Conservation (phyloP, 2,329 filamentous ascomycete genomes). For the Xylariaceae sp. region DNA sequence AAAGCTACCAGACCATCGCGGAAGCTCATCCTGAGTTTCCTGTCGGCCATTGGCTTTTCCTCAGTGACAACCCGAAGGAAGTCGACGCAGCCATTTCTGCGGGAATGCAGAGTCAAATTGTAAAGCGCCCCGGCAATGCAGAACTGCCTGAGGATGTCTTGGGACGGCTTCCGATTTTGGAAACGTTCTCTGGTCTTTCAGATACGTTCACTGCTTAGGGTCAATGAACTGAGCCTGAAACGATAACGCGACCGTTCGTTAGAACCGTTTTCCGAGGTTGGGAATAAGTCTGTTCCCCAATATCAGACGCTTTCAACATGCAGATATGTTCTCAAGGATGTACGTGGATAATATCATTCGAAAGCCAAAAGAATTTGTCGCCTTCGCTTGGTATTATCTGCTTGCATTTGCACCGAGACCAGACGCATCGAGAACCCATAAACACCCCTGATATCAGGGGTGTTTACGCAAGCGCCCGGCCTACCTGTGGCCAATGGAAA, state of each 20-base stretch:
- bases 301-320: background rate
- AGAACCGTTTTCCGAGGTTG: background rate
- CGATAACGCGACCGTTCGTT: slow-evolving; percentile 2
- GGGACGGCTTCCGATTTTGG: slow-evolving; percentile 30
- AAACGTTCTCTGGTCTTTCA: slow-evolving; percentile 28
- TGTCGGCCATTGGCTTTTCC: slow-evolving; percentile 61
- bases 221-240: slow-evolving; percentile 13
- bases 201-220: slow-evolving; percentile 17
- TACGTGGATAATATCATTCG: background rate
- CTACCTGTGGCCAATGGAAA: background rate
- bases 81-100: slow-evolving; percentile 57
- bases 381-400: background rate
- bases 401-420: background rate
- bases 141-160: slow-evolving; percentile 48
- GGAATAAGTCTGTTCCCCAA: background rate
- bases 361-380: background rate
- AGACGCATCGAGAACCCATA: background rate
- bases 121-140: slow-evolving; percentile 66
- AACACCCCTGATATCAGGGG: background rate
- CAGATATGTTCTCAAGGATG: background rate
- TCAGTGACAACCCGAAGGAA: slow-evolving; percentile 73
- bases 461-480: background rate
- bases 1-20: slow-evolving; percentile 64
- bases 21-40: slow-evolving; percentile 41
- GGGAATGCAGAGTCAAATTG: slow-evolving; percentile 59